Evolutionary conservation across 73 alveolate species (phyloP).

Genomic region (Paramecium primaurelia): DNA sequence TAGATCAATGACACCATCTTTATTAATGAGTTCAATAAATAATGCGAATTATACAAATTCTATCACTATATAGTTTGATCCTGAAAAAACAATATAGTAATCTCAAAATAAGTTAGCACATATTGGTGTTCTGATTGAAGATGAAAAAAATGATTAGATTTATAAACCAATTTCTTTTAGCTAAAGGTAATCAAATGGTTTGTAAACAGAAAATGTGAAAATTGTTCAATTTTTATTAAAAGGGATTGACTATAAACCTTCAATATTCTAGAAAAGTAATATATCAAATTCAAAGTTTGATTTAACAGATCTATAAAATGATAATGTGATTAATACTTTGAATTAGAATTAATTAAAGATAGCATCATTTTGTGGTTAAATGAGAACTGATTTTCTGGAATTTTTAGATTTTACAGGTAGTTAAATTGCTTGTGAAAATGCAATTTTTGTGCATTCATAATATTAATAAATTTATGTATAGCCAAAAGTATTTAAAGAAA

Average conservation of each 20-base stretch:
- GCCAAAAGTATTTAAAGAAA: background rate
- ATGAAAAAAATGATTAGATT: background rate
- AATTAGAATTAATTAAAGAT: background rate
- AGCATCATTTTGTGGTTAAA: background rate
- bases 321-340: background rate
- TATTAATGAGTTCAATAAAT: background rate
- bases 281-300: background rate
- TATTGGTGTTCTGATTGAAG: background rate
- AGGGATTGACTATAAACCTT: background rate
- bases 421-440: background rate
- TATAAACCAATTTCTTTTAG: background rate
- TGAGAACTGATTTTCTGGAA: background rate
- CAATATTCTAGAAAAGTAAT: background rate
- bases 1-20: background rate
- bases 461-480: background rate
- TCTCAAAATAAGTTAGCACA: background rate
- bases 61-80: background rate
- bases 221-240: background rate
- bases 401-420: background rate
- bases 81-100: background rate
- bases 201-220: background rate
- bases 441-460: background rate
- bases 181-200: background rate
- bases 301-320: background rate
- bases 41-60: background rate